Percentiles rank a stretch among this genome's conserved stretches.
phyloP scores from a whole-genome alignment of 148 eudicot genomes.

The Cornus controversa region DNA sequence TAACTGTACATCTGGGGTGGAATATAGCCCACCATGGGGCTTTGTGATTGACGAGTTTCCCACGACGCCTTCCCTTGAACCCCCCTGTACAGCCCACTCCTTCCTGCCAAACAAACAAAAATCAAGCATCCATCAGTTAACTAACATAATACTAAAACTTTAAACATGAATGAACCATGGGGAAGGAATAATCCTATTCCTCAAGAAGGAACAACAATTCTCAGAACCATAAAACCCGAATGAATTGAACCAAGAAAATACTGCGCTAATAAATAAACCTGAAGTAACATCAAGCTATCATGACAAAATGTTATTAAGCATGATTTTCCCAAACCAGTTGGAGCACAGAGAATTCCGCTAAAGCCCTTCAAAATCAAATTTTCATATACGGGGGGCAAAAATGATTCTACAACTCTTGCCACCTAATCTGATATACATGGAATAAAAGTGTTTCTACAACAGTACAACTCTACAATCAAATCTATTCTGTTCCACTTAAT shows the following conservation, averaged over 20 bases:
- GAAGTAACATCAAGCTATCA: neutral
- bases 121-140: neutral
- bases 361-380: neutral
- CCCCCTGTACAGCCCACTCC: constrained; percentile 53
- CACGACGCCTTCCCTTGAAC: constrained; percentile 46
- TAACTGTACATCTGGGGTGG: constrained; percentile 85
- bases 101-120: constrained; percentile 47
- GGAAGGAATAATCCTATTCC: too few species aligned
- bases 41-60: constrained; percentile 48
- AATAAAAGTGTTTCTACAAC: too few species aligned
- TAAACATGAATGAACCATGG: neutral
- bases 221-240: neutral
- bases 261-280: too few species aligned
- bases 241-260: too few species aligned
- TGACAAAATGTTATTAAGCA: too few species aligned
- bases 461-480: too few species aligned
- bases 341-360: neutral
- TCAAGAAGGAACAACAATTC: too few species aligned
- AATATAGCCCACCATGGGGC: constrained; percentile 79
- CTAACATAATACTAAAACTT: neutral
- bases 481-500: too few species aligned
- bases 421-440: too few species aligned
- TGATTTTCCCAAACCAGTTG: too few species aligned
- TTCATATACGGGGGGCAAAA: too few species aligned
- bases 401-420: too few species aligned